These are phyloP conservation scores for Proliferodiscus dingleyae DNA, from an alignment of 2,329 filamentous ascomycete species.

Conservation along the genomic window DNA sequence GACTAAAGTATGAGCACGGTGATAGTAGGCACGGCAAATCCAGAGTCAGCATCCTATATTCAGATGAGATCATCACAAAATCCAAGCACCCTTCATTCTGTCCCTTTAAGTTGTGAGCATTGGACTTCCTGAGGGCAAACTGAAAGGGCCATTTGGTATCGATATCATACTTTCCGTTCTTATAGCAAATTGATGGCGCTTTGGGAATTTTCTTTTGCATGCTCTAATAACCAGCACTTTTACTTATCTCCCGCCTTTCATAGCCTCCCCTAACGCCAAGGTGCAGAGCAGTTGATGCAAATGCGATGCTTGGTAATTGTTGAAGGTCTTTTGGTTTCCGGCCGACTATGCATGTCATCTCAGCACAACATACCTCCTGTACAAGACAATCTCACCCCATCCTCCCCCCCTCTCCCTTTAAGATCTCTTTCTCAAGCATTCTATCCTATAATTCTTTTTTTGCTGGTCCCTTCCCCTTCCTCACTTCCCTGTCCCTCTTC, in stretches of 20 bases:
- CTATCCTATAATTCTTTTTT: conserved; percentile 25
- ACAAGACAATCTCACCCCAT: conserved; percentile 1
- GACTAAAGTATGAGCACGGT: too few species aligned
- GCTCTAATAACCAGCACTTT: neutral
- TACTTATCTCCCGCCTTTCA: conserved; percentile 3
- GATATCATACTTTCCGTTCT: too few species aligned
- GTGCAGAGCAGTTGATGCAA: conserved; percentile 30
- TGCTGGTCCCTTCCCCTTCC: conserved; percentile 18
- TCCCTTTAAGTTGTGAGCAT: too few species aligned
- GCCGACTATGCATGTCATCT: conserved; percentile 2
- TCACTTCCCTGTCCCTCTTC: conserved; percentile 64
- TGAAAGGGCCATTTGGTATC: too few species aligned
- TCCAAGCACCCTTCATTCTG: too few species aligned
- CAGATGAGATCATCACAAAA: too few species aligned
- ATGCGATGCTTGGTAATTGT: conserved; percentile 22
- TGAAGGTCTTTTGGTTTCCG: conserved; percentile 20
- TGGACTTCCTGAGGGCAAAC: too few species aligned
- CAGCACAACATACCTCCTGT: neutral
- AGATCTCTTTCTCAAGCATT: neutral
- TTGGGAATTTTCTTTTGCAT: conserved; percentile 3
- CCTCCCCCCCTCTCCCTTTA: conserved; percentile 1
- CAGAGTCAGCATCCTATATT: too few species aligned
- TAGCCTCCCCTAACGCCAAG: conserved; percentile 17
- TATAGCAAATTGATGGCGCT: conserved; percentile 1
- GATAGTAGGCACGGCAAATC: too few species aligned